A percentile compares a stretch with the other conserved stretches of the same genome.
Evolutionary conservation across 2,329 filamentous ascomycete genomes (phyloP).

Genomic region (Aspergillus sclerotialis): DNA sequence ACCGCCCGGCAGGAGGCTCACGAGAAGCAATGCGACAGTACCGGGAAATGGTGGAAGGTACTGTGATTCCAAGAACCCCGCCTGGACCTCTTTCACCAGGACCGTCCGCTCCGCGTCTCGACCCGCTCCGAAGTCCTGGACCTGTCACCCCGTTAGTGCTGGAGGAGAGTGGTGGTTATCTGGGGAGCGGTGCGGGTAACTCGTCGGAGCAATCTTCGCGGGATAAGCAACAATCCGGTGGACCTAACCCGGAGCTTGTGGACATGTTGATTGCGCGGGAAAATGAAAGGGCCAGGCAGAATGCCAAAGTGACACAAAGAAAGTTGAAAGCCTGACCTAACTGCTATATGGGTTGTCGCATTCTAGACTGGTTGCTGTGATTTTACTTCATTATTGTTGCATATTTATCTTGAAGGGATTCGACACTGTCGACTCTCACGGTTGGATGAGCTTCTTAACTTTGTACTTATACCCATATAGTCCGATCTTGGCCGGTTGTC

Average conservation of each 20-base stretch:
- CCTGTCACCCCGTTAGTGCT: conserved; percentile 40
- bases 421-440: too few species aligned
- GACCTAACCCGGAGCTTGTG: conserved; percentile 26
- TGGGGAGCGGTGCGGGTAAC: conserved; percentile 26
- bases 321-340: conserved; percentile 14
- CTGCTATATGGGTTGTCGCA: too few species aligned
- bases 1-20: conserved; percentile 26
- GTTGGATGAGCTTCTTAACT: too few species aligned
- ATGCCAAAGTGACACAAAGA: conserved; percentile 21
- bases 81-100: conserved; percentile 20
- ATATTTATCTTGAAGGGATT: too few species aligned
- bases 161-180: conserved; percentile 35
- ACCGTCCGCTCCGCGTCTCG: conserved; percentile 39
- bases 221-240: conserved; percentile 14
- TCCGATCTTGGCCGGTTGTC: too few species aligned
- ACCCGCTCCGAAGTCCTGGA: conserved; percentile 39
- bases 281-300: conserved; percentile 23
- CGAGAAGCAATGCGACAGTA: conserved; percentile 36
- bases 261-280: conserved; percentile 29
- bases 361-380: too few species aligned
- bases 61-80: conserved; percentile 22
- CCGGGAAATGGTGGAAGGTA: conserved; percentile 35
- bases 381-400: too few species aligned
- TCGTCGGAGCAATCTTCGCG: conserved; percentile 12
- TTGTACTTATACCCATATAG: conserved; percentile 12